Evolutionary conservation across 2,329 filamentous ascomycete genomes (phyloP).

Genomic region (Onygenales sp.): DNA sequence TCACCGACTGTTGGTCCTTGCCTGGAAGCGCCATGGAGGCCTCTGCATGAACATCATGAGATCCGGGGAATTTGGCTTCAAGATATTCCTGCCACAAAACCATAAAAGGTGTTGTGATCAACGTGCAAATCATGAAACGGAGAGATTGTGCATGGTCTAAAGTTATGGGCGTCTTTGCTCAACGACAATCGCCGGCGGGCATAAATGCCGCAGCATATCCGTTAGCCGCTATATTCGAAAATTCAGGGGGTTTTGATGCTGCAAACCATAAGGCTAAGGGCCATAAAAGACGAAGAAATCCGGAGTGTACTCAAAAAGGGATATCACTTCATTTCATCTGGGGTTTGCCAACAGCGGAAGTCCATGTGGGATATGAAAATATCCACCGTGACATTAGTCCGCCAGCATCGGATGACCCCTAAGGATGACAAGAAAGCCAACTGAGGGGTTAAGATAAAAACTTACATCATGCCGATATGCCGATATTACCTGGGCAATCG

Average conservation of each 20-base stretch:
- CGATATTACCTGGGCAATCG: slow-evolving; percentile 46
- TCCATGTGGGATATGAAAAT: not conserved
- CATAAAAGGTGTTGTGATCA: slow-evolving; percentile 48
- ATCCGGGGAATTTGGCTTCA: slow-evolving; percentile 45
- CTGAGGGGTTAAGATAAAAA: not conserved
- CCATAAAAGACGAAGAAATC: too few species aligned
- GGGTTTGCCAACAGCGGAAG: too few species aligned
- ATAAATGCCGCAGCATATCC: not conserved
- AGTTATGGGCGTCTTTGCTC: slow-evolving; percentile 29
- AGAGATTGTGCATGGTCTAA: slow-evolving; percentile 42
- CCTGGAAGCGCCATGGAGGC: slow-evolving; percentile 8
- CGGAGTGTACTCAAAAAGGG: too few species aligned
- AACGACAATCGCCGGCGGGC: not conserved
- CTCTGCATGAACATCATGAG: slow-evolving; percentile 14
- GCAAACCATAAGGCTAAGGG: too few species aligned
- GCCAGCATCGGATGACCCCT: not conserved
- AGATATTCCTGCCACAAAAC: slow-evolving; percentile 51
- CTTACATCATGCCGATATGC: slow-evolving; percentile 39
- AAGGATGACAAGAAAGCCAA: slow-evolving; percentile 7
- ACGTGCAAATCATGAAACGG: slow-evolving; percentile 45
- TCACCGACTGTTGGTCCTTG: not conserved
- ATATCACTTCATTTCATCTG: too few species aligned
- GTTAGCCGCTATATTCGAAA: not conserved
- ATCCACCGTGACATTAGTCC: not conserved
- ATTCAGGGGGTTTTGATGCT: not conserved